Base-by-base conservation (phyloP, 1,284 basidiomycete genomes). In the Ceratobasidium sp. region DNA sequence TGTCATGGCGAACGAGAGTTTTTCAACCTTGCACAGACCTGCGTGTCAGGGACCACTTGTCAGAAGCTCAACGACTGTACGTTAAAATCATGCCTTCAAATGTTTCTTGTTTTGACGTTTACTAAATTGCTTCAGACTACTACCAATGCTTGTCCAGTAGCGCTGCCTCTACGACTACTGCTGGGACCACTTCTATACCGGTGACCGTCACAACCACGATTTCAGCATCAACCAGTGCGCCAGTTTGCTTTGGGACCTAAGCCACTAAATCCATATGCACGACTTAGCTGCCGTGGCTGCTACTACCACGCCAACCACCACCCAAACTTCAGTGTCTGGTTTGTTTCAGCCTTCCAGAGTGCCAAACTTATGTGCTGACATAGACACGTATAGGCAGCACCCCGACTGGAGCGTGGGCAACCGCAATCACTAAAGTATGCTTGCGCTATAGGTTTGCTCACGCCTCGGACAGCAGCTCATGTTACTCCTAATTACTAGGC, bases 401-500 rank as follows among this genome's bases (percentile, higher is more conserved):
- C 2, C 58, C 74, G 48, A 69, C 74, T 39, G 59, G 65, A 62
- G 68, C 56, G 24, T 76, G 73, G 64, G 73, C 74, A 34, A 48
- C 74, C 19, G 68, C 76, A 13, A 46, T 66, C 29, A 74, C 74
- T 31, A 75, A 75, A 37, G 74, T 76, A 56, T 16, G 8, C 58
- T 27, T 11, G 0, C 14, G 13, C n/a, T 54, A 54, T 43, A 5
- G 9, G 9, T 24, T 29, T 39, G 29, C 56, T 14, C 4, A 13
- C n/a, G 29, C 27, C 22, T 37, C 16, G n/a, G 19, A 27, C 11
- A 61, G 22, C 37, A 39, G 34, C 43, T 48, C 11, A 54, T 22
- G 29, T 27, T 74, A 54, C 29, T 29, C 62, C 11, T 46, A n/a
- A 61, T 54, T 24, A 19, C 22, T 34, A 87, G 86, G 87, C 87